Base-by-base conservation (phyloP, 192 early-diverging fungal genomes). In the Phycomyces nitens region DNA sequence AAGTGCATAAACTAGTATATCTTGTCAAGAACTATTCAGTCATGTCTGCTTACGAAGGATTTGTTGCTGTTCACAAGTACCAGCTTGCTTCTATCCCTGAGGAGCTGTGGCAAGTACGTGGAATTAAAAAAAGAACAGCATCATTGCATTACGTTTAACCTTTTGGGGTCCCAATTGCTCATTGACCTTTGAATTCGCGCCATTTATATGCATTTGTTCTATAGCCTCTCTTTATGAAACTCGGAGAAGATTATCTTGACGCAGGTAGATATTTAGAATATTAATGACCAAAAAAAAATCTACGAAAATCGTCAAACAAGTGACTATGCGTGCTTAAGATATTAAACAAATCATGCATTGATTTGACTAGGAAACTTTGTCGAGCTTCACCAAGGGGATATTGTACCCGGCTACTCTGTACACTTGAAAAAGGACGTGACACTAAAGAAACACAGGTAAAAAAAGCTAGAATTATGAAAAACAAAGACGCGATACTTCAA, bases 201-300 rank as follows among this genome's bases (percentile, higher is more conserved):
- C n/a, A n/a, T n/a, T n/a, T n/a, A n/a, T n/a, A n/a, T n/a, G n/a
- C n/a, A n/a, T n/a, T n/a, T n/a, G n/a, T n/a, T n/a, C n/a, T n/a
- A n/a, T 58, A 82, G 80, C 71, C 80, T 0, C 76, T 82, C 11
- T 80, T 76, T 62, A 67, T 77, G 49, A 82, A 82, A 60, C 73
- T 82, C 7, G 76, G 73, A 7, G 66, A 73, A 27, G 80, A 82
- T 59, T 74, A 74, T 23, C 66, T 82, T 49, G 80, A 82, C 50
- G 80, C 80, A 16, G 80, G 79, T 56, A 73, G 70, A 39, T 39
- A 29, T 5, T 20, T 50, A 39, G 2, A 60, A 34, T 34, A 34
- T 14, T 10, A 49, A 38, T 7, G 2, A 50, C 23, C 7, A 23
- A 27, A 52, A 23, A n/a, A n/a, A n/a, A n/a, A n/a, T n/a, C n/a